Conservation (phyloP, 2,329 filamentous ascomycete genomes). For the Leptographium flavum region DNA sequence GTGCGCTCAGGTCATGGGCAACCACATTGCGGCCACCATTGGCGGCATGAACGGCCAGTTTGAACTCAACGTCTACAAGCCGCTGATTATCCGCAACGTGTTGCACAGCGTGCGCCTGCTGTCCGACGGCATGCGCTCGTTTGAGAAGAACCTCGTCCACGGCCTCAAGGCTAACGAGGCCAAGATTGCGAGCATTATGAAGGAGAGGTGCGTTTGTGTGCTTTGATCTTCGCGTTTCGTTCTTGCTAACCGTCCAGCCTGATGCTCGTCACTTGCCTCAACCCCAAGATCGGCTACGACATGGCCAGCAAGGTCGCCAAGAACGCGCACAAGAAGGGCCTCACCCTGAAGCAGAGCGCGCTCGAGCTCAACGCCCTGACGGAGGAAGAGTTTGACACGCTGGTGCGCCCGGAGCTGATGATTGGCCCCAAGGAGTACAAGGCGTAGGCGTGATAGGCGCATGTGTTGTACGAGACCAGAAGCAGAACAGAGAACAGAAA, state of each 20-base stretch:
- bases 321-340: slow-evolving; percentile 97
- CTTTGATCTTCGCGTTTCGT: neutral
- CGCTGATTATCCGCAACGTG: slow-evolving; percentile 86
- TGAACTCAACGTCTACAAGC: slow-evolving; percentile 98
- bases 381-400: slow-evolving; percentile 75
- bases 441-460: slow-evolving; percentile 17
- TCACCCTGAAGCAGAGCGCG: slow-evolving; percentile 85
- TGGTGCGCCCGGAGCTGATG: slow-evolving; percentile 93
- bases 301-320: slow-evolving; percentile 96
- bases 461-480: neutral
- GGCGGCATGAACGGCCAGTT: slow-evolving; percentile 97
- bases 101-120: slow-evolving; percentile 83
- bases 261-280: slow-evolving; percentile 96
- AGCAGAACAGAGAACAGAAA: neutral
- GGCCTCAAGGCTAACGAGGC: slow-evolving; percentile 89
- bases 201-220: slow-evolving; percentile 61
- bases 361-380: slow-evolving; percentile 85
- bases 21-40: slow-evolving; percentile 84
- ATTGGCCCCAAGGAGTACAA: slow-evolving; percentile 60
- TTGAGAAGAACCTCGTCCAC: slow-evolving; percentile 82
- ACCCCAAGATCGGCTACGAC: slow-evolving; percentile 94
- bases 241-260: slow-evolving; percentile 39
- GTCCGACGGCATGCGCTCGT: slow-evolving; percentile 84
- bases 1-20: slow-evolving; percentile 94
- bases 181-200: slow-evolving; percentile 77